Conservation (phyloP, 345 rosid genomes). For the Gossypium stocksii region DNA sequence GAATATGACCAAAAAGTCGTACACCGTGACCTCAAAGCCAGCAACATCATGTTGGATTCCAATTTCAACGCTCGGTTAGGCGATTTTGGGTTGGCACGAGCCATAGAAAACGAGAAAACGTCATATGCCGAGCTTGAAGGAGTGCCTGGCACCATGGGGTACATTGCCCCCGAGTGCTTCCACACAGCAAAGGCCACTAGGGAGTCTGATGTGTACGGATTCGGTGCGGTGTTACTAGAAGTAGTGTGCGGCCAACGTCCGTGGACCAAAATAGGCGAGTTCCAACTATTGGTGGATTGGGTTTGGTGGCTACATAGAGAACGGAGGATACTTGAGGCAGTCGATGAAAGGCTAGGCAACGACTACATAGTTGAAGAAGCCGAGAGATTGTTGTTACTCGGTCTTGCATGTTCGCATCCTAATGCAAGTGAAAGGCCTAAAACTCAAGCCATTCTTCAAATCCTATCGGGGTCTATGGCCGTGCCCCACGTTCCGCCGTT, state of each 20-base stretch:
- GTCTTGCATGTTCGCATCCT: conserved; percentile 50
- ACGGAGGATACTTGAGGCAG: conserved; percentile 42
- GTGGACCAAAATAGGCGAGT: conserved; percentile 28
- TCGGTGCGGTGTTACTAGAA: conserved; percentile 54
- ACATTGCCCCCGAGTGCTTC: conserved; percentile 57
- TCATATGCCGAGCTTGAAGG: conserved; percentile 54
- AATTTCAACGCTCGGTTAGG: conserved; percentile 57
- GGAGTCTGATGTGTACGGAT: conserved; percentile 56
- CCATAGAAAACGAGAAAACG: conserved; percentile 46
- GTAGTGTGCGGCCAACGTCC: conserved; percentile 54
- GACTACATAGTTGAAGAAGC: conserved; percentile 39
- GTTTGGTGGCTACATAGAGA: conserved; percentile 53
- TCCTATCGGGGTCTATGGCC: conserved; percentile 32
- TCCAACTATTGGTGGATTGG: conserved; percentile 42
- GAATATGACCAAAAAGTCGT: conserved; percentile 58
- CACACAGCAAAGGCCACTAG: conserved; percentile 53
- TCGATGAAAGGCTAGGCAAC: conserved; percentile 34
- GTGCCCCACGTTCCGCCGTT: conserved; percentile 41
- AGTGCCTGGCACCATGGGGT: conserved; percentile 48
- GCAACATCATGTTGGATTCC: conserved; percentile 54
- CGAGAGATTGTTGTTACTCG: conserved; percentile 39
- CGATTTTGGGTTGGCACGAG: conserved; percentile 53
- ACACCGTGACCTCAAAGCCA: conserved; percentile 65
- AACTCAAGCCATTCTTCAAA: conserved; percentile 35
- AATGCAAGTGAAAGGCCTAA: conserved; percentile 46